Conservation (phyloP, 306 rosid species). For the Castanopsis chinensis region DNA sequence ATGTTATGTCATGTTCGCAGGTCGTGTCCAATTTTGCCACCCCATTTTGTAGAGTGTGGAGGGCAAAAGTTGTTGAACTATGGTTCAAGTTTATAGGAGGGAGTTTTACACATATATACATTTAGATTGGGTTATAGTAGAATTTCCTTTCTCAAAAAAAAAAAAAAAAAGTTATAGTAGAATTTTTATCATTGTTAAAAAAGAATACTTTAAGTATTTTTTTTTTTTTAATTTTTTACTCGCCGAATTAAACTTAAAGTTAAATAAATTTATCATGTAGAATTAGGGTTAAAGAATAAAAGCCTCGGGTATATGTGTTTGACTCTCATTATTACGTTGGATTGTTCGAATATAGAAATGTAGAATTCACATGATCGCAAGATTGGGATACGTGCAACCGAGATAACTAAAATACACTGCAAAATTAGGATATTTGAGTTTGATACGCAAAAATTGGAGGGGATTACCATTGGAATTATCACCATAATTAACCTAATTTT, state of each 20-base stretch:
- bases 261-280: not conserved
- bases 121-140: no score
- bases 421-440: not conserved
- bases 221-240: not conserved
- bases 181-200: no score
- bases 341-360: not conserved
- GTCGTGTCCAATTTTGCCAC: no score
- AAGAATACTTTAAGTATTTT: no score
- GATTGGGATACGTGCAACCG: not conserved
- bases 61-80: no score
- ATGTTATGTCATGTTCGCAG: no score
- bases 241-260: not conserved
- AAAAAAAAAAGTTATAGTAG: no score
- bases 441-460: not conserved
- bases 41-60: no score
- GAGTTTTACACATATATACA: no score
- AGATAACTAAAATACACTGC: not conserved
- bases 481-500: no score
- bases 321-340: not conserved
- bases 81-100: no score
- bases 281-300: not conserved
- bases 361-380: not conserved
- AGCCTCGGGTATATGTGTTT: not conserved
- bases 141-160: no score
- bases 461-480: not conserved